These are phyloP conservation scores for Sparassis latifolia DNA, from an alignment of 1,284 basidiomycete genomes.

Conservation along the genomic window DNA sequence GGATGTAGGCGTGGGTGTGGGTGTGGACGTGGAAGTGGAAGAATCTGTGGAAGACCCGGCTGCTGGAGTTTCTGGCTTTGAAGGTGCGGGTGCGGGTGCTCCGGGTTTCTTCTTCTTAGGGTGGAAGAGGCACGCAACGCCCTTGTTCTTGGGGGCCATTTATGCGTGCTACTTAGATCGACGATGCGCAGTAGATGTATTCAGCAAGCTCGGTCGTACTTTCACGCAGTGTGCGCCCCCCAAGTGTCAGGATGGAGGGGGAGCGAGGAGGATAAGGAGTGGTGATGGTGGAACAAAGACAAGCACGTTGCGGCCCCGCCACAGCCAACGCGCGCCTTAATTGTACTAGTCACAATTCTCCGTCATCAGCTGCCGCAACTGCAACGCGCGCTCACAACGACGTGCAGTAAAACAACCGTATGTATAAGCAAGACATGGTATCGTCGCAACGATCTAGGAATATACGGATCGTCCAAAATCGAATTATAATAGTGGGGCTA, in stretches of 20 bases:
- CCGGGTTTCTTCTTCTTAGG: constrained; percentile 16
- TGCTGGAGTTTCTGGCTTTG: background rate
- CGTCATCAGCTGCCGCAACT: no score
- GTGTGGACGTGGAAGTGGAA: no score
- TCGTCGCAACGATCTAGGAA: constrained; percentile 14
- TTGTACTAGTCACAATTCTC: no score
- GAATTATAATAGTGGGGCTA: constrained; percentile 5
- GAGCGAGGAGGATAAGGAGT: background rate
- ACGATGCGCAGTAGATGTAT: background rate
- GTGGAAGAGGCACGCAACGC: constrained; percentile 14
- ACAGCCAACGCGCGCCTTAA: background rate
- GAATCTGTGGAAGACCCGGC: background rate
- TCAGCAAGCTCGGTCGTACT: background rate
- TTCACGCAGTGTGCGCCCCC: no score
- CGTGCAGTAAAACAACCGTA: no score
- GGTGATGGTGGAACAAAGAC: constrained; percentile 2
- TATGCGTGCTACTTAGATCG: background rate
- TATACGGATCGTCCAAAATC: constrained; percentile 16
- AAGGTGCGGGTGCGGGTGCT: constrained; percentile 10
- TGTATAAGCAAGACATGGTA: no score
- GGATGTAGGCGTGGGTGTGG: no score
- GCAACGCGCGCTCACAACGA: no score
- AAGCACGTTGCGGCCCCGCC: constrained; percentile 1
- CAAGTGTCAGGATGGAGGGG: no score
- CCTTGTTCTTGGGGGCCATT: constrained; percentile 17